Evolutionary conservation across 257 asterid genomes (phyloP).

Genomic region (Salvia rosmarinus): DNA sequence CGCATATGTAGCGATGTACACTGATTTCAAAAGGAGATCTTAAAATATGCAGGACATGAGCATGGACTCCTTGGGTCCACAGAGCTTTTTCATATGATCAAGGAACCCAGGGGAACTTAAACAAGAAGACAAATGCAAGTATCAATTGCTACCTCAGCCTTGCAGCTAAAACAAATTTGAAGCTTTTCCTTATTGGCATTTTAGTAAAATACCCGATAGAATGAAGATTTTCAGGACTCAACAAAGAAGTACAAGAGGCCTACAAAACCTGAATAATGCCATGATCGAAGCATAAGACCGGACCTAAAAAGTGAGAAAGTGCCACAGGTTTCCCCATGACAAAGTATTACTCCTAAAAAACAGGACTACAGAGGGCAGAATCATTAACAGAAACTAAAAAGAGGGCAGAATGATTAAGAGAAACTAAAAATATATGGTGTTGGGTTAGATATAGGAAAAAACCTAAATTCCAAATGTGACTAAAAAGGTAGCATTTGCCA

Average conservation of each 20-base stretch:
- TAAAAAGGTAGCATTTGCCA: not conserved
- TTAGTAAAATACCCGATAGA: not conserved
- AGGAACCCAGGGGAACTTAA: not conserved
- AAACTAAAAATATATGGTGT: no score
- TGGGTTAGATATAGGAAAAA: not conserved
- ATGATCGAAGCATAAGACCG: not conserved
- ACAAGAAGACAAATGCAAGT: not conserved
- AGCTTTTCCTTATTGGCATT: not conserved
- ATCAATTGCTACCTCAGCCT: not conserved
- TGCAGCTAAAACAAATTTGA: constrained; percentile 8
- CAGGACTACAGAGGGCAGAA: no score
- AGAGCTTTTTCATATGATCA: not conserved
- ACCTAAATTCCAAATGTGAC: not conserved
- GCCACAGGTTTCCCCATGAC: not conserved
- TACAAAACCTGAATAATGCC: not conserved
- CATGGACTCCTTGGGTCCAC: not conserved
- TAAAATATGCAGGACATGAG: not conserved
- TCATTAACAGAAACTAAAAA: not conserved
- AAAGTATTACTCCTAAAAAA: not conserved
- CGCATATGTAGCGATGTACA: not conserved
- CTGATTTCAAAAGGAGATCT: not conserved
- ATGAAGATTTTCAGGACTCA: not conserved
- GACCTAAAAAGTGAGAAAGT: not conserved
- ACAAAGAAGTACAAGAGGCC: not conserved
- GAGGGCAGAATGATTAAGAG: not conserved